These are phyloP conservation scores for Dothistroma pini DNA, from an alignment of 2,329 filamentous ascomycete genomes.

Conservation along the genomic window DNA sequence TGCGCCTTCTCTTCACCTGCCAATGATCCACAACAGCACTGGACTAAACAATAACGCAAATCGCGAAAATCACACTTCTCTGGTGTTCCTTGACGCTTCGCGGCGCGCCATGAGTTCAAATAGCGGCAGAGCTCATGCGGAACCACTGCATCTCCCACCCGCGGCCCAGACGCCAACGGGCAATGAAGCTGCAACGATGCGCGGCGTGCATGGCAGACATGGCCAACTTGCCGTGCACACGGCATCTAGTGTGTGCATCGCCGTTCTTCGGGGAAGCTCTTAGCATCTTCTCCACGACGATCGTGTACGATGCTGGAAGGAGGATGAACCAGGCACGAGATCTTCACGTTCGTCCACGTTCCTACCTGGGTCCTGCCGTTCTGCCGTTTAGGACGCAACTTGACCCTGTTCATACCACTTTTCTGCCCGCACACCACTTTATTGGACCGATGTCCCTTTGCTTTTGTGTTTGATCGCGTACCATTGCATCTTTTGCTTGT, in stretches of 20 bases:
- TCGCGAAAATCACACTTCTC: no score
- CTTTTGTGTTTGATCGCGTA: not conserved
- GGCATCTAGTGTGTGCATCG: not conserved
- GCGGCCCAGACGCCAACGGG: not conserved
- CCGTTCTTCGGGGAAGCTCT: not conserved
- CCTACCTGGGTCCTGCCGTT: not conserved
- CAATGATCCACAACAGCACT: not conserved
- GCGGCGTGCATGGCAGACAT: not conserved
- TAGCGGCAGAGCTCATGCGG: not conserved
- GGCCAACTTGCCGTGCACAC: not conserved
- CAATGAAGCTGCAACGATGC: not conserved
- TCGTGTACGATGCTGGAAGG: not conserved
- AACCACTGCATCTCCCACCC: not conserved
- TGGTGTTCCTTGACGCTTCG: not conserved
- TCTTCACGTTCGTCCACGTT: not conserved
- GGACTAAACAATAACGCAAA: no score
- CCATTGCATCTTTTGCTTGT: not conserved
- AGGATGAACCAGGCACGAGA: not conserved
- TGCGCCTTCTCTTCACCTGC: not conserved
- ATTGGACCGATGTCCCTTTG: constrained; percentile 7
- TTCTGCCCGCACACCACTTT: no score
- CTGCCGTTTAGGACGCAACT: not conserved
- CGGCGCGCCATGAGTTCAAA: not conserved
- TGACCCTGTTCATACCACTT: not conserved
- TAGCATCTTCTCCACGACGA: not conserved